phyloP scores from a whole-genome alignment of 352 stramenopile genomes.

The Phytopythium delawarense region DNA sequence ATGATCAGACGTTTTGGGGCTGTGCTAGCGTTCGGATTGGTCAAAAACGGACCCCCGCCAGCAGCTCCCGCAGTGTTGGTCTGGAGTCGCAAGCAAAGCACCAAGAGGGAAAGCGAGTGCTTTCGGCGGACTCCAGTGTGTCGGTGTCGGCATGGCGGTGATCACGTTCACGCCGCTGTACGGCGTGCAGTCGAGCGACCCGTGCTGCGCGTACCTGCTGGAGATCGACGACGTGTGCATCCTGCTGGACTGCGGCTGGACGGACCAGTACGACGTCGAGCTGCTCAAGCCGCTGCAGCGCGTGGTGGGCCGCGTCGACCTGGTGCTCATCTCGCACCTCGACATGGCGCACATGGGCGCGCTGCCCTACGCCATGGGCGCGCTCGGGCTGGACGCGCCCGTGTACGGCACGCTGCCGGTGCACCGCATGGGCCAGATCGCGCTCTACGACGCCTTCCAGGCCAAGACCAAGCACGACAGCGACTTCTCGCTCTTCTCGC shows the following conservation, averaged over 20 bases:
- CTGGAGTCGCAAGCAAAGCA: neutral
- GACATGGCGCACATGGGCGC: conserved; percentile 90
- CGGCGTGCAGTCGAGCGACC: conserved; percentile 75
- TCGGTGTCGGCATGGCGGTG: conserved; percentile 52
- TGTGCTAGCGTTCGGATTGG: neutral
- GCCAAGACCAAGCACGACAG: conserved; percentile 90
- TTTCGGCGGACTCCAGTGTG: no score
- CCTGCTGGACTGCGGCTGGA: conserved; percentile 90
- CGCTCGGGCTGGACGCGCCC: conserved; percentile 78
- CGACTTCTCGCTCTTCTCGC: conserved; percentile 86
- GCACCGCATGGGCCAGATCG: conserved; percentile 96
- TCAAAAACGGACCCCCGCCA: neutral
- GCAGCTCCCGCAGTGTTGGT: neutral
- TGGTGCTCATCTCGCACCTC: conserved; percentile 88
- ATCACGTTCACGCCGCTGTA: conserved; percentile 91
- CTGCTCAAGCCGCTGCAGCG: conserved; percentile 78
- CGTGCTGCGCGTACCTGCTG: conserved; percentile 85
- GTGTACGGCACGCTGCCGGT: conserved; percentile 94
- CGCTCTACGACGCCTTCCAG: conserved; percentile 94
- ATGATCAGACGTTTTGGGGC: neutral
- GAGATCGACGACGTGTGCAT: conserved; percentile 92
- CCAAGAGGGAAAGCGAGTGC: no score
- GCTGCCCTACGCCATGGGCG: conserved; percentile 86
- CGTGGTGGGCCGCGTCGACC: conserved; percentile 82
- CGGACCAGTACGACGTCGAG: conserved; percentile 83